Conservation (phyloP, 148 eudicot species). For the Polygonum aviculare region DNA sequence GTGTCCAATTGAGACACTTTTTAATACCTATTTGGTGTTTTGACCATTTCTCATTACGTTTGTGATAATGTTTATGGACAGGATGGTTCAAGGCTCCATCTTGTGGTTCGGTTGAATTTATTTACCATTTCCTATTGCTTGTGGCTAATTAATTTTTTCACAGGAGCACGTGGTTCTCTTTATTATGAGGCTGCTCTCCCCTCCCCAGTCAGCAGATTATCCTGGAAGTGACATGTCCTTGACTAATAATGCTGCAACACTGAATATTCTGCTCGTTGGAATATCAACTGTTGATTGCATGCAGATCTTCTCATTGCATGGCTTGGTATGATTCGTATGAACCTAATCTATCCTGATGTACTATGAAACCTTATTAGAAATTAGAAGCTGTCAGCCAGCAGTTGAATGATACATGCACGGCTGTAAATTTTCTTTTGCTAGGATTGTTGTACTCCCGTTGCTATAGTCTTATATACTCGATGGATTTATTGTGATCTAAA, state of each 20-base stretch:
- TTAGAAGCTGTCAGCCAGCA: neutral
- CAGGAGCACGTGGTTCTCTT: slow-evolving; percentile 77
- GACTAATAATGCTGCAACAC: slow-evolving; percentile 52
- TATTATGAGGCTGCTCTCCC: slow-evolving; percentile 68
- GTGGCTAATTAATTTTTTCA: neutral
- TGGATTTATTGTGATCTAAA: neutral
- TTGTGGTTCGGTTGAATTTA: neutral
- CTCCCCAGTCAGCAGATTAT: slow-evolving; percentile 57
- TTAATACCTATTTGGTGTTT: too few species aligned
- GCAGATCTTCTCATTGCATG: slow-evolving; percentile 91
- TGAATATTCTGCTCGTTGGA: slow-evolving; percentile 80
- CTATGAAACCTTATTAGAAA: neutral
- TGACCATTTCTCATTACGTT: neutral
- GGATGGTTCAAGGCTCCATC: neutral
- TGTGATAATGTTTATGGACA: neutral
- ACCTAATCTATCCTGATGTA: neutral
- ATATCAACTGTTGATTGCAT: slow-evolving; percentile 65
- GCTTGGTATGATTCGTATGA: slow-evolving; percentile 75
- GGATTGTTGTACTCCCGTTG: neutral
- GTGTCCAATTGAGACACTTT: too few species aligned
- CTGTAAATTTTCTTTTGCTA: neutral
- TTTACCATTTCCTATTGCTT: neutral
- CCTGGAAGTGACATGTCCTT: slow-evolving; percentile 76
- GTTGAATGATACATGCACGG: neutral
- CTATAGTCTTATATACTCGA: neutral